Conservation (phyloP, 257 asterid genomes). For the Rauvolfia tetraphylla region DNA sequence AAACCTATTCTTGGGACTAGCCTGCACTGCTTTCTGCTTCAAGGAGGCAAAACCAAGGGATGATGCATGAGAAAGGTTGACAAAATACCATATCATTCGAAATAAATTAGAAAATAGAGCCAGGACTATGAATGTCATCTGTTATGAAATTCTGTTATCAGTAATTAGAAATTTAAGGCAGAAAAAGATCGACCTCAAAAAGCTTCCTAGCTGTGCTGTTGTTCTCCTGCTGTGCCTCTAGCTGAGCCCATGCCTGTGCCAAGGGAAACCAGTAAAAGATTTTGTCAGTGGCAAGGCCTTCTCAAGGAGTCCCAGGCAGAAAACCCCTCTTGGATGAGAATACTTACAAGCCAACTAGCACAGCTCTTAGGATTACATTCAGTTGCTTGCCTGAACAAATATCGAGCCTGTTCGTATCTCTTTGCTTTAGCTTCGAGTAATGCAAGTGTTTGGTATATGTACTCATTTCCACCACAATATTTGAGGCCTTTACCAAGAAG, state of each 20-base stretch:
- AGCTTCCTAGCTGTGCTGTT: slow-evolving; percentile 54
- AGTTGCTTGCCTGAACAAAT: slow-evolving; percentile 85
- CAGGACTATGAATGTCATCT: background rate
- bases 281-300: background rate
- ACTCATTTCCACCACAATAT: slow-evolving; percentile 88
- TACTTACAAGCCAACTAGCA: slow-evolving; percentile 98
- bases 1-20: slow-evolving; percentile 93
- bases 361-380: slow-evolving; percentile 88
- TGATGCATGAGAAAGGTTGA: background rate
- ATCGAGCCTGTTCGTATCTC: slow-evolving; percentile 75
- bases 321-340: background rate
- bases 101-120: background rate
- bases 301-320: background rate
- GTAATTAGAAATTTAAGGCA: slow-evolving; percentile 1
- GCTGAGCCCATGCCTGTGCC: slow-evolving; percentile 95
- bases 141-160: background rate
- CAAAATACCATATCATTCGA: background rate
- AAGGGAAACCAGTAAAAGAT: slow-evolving; percentile 3
- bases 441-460: slow-evolving; percentile 88
- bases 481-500: slow-evolving; percentile 92
- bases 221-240: slow-evolving; percentile 82
- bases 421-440: slow-evolving; percentile 83
- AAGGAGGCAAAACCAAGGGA: background rate
- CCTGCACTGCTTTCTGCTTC: slow-evolving; percentile 81
- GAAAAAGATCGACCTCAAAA: slow-evolving; percentile 54